Evolutionary conservation across 2,329 filamentous ascomycete genomes (phyloP).

Genomic region (Basipetospora chlamydospora): DNA sequence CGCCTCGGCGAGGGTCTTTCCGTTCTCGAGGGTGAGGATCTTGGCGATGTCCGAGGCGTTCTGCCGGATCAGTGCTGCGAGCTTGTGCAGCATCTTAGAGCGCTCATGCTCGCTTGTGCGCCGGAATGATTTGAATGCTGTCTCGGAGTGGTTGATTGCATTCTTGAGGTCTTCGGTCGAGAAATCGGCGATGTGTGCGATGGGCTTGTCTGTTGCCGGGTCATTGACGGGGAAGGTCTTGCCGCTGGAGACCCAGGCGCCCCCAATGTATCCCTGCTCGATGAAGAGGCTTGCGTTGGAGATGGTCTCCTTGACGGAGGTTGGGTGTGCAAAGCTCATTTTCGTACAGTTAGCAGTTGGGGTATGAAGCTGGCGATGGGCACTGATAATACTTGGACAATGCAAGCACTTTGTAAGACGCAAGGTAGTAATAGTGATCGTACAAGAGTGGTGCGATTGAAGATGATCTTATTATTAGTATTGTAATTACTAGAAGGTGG

Average conservation of each 20-base stretch:
- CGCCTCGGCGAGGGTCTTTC: slow-evolving; percentile 63
- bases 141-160: slow-evolving; percentile 54
- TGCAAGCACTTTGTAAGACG: too few relatives aligned
- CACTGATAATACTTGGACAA: too few relatives aligned
- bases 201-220: slow-evolving; percentile 53
- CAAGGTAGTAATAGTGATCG: too few relatives aligned
- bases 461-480: too few relatives aligned
- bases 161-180: slow-evolving; percentile 49
- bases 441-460: too few relatives aligned
- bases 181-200: slow-evolving; percentile 62
- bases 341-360: too few relatives aligned
- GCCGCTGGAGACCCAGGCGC: background rate
- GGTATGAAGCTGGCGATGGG: too few relatives aligned
- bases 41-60: slow-evolving; percentile 52
- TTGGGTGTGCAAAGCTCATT: too few relatives aligned
- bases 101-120: slow-evolving; percentile 46
- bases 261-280: too few relatives aligned
- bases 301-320: too few relatives aligned
- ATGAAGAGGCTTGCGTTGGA: too few relatives aligned
- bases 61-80: slow-evolving; percentile 52
- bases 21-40: slow-evolving; percentile 58
- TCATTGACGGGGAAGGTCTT: slow-evolving; percentile 23
- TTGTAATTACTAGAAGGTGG: too few relatives aligned
- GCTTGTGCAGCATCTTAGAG: slow-evolving; percentile 44
- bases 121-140: slow-evolving; percentile 47